Evolutionary conservation across 345 rosid genomes (phyloP).

Genomic region (Crucihimalaya himalaica): DNA sequence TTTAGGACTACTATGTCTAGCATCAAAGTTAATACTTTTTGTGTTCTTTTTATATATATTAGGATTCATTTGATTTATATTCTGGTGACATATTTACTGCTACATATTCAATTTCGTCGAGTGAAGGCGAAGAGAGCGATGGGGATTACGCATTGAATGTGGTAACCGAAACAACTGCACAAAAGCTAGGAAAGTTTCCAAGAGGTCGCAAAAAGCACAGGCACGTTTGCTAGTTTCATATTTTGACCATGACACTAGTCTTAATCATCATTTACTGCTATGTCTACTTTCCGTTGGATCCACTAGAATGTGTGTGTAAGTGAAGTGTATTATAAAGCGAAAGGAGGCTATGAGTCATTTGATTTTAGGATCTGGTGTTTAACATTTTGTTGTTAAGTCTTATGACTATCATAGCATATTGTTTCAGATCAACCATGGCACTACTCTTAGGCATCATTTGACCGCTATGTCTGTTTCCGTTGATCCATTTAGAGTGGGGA

Average conservation of each 20-base stretch:
- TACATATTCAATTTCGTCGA: constrained; percentile 56
- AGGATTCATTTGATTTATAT: constrained; percentile 49
- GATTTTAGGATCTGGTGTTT: background rate
- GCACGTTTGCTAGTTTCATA: constrained; percentile 43
- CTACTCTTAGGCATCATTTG: background rate
- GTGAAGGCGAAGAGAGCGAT: constrained; percentile 87
- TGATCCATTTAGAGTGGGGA: background rate
- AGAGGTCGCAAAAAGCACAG: constrained; percentile 59
- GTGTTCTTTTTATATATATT: background rate
- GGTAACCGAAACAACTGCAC: constrained; percentile 52
- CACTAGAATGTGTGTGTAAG: background rate
- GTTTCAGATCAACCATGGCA: background rate
- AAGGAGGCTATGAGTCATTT: background rate
- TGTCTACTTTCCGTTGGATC: background rate
- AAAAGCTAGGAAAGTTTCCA: constrained; percentile 64
- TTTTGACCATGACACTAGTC: background rate
- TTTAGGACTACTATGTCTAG: background rate
- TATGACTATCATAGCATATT: background rate
- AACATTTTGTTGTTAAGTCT: background rate
- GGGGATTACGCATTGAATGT: constrained; percentile 62
- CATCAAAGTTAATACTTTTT: background rate
- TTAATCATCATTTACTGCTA: background rate
- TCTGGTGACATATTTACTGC: constrained; percentile 56
- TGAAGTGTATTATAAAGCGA: background rate
- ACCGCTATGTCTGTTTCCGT: background rate